phyloP scores from a whole-genome alignment of 371 early-diverging fungal species.

The Smittium mucronatum region DNA sequence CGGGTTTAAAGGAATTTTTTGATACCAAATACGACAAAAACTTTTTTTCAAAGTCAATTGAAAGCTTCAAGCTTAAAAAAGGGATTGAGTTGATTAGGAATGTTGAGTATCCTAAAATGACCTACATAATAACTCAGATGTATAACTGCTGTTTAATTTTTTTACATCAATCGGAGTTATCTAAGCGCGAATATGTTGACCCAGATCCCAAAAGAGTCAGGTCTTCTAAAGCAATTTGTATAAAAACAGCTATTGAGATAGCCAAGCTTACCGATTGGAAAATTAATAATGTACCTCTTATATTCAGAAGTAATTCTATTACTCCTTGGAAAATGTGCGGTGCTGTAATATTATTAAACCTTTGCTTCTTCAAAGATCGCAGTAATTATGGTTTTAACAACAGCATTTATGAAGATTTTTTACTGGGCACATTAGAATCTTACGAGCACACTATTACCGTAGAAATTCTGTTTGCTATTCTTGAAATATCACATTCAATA shows the following conservation, averaged over 20 bases:
- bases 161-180: not conserved
- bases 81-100: not conserved
- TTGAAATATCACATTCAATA: too few species aligned
- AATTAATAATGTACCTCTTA: not conserved
- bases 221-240: not conserved
- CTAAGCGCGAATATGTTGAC: not conserved
- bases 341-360: not conserved
- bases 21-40: not conserved
- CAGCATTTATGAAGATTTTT: too few species aligned
- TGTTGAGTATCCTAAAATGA: not conserved
- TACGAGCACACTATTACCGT: too few species aligned
- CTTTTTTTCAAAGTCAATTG: not conserved
- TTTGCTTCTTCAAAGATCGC: not conserved
- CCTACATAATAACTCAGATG: not conserved
- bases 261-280: not conserved
- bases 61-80: not conserved
- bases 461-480: too few species aligned
- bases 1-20: not conserved
- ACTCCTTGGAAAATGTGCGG: not conserved
- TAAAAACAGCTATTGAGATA: not conserved
- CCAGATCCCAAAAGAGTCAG: not conserved
- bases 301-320: not conserved
- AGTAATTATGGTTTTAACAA: too few species aligned
- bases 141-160: not conserved
- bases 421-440: too few species aligned